Conservation (phyloP, 1,284 basidiomycete species). For the Laetiporus sulphureus region DNA sequence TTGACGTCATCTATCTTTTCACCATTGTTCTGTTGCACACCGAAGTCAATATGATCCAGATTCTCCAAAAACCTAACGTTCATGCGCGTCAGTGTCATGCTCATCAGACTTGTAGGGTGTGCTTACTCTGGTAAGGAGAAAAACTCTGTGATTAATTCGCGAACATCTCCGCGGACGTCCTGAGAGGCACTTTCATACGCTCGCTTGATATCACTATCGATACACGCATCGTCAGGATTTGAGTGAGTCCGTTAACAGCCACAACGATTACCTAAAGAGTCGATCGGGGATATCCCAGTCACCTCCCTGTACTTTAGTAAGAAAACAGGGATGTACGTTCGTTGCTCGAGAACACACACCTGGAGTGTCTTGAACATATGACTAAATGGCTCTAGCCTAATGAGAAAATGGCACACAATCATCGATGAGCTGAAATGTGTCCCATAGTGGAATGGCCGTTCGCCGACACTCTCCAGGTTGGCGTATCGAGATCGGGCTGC, state of each 20-base stretch:
- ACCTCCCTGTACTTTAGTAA: conserved; percentile 51
- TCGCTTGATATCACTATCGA: conserved; percentile 57
- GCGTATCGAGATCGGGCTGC: conserved; percentile 72
- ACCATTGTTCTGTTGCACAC: conserved; percentile 75
- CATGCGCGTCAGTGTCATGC: background rate
- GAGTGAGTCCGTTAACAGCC: background rate
- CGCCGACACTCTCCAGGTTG: conserved; percentile 75
- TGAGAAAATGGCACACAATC: conserved; percentile 94
- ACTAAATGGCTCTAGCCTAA: conserved; percentile 85
- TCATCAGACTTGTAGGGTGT: background rate
- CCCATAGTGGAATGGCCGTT: conserved; percentile 88
- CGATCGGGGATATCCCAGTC: conserved; percentile 96
- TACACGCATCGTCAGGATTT: conserved; percentile 3
- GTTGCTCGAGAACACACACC: conserved; percentile 26
- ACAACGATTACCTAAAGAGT: conserved; percentile 59
- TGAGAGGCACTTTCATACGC: conserved; percentile 84
- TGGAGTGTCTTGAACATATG: conserved; percentile 90
- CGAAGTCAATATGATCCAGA: conserved; percentile 74
- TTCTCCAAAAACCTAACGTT: conserved; percentile 63
- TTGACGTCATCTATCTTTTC: conserved; percentile 85
- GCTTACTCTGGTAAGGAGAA: conserved; percentile 72
- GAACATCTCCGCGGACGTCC: conserved; percentile 88
- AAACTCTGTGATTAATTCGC: conserved; percentile 93
- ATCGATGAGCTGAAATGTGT: conserved; percentile 97
- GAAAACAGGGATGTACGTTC: background rate